Conservation (phyloP, 2,329 filamentous ascomycete species). For the Pestalotiopsis sp. region DNA sequence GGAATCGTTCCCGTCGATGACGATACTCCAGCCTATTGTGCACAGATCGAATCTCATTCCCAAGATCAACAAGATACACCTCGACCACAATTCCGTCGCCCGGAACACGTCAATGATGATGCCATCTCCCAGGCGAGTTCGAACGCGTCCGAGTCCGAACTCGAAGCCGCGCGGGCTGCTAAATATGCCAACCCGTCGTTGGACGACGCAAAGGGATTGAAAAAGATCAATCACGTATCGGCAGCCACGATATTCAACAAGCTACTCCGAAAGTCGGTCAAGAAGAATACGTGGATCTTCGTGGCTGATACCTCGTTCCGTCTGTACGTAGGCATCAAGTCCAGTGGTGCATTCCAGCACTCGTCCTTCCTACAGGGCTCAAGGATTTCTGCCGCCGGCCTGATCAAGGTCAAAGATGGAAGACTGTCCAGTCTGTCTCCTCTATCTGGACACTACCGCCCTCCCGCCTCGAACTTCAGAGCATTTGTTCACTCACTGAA, state of each 20-base stretch:
- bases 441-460: conserved; percentile 80
- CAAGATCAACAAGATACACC: conserved; percentile 30
- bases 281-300: conserved; percentile 93
- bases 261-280: conserved; percentile 76
- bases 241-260: conserved; percentile 78
- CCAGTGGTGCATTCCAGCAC: conserved; percentile 87
- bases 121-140: conserved; percentile 24
- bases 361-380: conserved; percentile 85
- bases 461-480: conserved; percentile 80
- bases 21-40: conserved; percentile 56
- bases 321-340: conserved; percentile 88
- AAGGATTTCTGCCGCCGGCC: conserved; percentile 79
- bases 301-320: conserved; percentile 85
- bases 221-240: conserved; percentile 64
- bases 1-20: conserved; percentile 70
- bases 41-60: conserved; percentile 32
- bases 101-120: conserved; percentile 22
- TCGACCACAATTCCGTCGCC: conserved; percentile 27
- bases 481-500: conserved; percentile 77
- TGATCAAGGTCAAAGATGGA: conserved; percentile 84
- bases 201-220: conserved; percentile 60
- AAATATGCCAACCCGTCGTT: conserved; percentile 69
- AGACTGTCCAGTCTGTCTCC: conserved; percentile 74
- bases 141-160: conserved; percentile 46
- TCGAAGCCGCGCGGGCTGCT: conserved; percentile 62